Conservation (phyloP, 352 stramenopile genomes). For the Discostella stelligera region DNA sequence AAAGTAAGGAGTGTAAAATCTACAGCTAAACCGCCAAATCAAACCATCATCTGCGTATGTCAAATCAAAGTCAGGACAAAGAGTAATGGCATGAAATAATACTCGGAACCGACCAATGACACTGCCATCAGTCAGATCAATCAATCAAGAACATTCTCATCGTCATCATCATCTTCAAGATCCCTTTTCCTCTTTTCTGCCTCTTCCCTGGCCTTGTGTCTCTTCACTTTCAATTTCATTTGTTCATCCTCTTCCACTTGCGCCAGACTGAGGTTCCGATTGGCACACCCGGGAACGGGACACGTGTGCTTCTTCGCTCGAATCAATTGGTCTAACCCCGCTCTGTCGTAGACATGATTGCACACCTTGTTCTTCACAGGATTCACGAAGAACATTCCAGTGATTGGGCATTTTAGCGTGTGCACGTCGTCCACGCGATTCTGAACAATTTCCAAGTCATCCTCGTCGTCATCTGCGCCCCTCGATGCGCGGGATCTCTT, state of each 20-base stretch:
- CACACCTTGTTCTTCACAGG: constrained; percentile 70
- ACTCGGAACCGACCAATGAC: no score
- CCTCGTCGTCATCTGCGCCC: constrained; percentile 55
- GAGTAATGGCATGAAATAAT: no score
- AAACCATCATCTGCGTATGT: no score
- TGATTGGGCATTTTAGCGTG: constrained; percentile 73
- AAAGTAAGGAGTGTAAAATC: no score
- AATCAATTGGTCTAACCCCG: constrained; percentile 56
- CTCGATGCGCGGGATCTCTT: constrained; percentile 27
- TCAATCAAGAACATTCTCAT: constrained; percentile 16
- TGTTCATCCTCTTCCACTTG: constrained; percentile 58
- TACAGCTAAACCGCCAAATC: no score
- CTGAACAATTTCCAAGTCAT: constrained; percentile 48
- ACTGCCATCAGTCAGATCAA: no score
- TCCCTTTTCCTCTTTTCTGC: constrained; percentile 35
- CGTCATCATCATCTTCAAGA: constrained; percentile 40
- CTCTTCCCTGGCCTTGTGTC: constrained; percentile 41
- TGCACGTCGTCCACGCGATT: constrained; percentile 35
- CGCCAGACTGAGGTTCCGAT: constrained; percentile 34
- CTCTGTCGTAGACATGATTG: constrained; percentile 58
- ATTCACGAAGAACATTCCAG: constrained; percentile 61
- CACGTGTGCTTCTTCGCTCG: constrained; percentile 44
- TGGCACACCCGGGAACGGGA: constrained; percentile 66
- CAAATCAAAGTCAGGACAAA: no score
- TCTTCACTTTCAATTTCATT: constrained; percentile 55